Conservation (phyloP, 2,329 filamentous ascomycete species). For the Calycina marina region DNA sequence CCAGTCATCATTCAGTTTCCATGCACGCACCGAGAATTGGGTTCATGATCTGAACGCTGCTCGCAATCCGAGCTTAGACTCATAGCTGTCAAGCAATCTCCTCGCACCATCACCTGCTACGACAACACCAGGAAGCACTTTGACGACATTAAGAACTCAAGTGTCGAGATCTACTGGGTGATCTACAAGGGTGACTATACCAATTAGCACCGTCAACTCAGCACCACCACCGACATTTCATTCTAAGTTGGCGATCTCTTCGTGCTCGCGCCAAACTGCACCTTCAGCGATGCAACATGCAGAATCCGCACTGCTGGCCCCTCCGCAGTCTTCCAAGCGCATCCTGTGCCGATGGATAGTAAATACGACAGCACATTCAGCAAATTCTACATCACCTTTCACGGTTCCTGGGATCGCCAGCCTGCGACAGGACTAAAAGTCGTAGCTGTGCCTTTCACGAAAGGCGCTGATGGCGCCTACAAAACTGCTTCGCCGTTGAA, state of each 20-base stretch:
- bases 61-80: constrained; percentile 8
- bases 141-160: too few species aligned
- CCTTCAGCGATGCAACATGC: constrained; percentile 31
- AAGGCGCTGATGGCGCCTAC: constrained; percentile 6
- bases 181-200: too few species aligned
- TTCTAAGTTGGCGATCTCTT: constrained; percentile 37
- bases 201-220: too few species aligned
- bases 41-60: constrained; percentile 12
- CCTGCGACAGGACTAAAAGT: constrained; percentile 7
- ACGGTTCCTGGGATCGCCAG: constrained; percentile 10
- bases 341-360: constrained; percentile 59
- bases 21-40: constrained; percentile 9
- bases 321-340: constrained; percentile 45
- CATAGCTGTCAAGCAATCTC: constrained; percentile 9
- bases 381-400: constrained; percentile 46
- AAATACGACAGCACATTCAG: constrained; percentile 45
- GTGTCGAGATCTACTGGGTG: too few species aligned
- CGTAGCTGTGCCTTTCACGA: constrained; percentile 6
- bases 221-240: constrained; percentile 27
- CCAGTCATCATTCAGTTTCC: constrained; percentile 9
- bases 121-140: not conserved
- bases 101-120: not conserved
- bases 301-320: constrained; percentile 31
- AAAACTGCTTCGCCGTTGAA: constrained; percentile 2
- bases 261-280: constrained; percentile 24